Base-by-base conservation (phyloP, 441 rosid genomes). In the Euphorbia schlechtendalii region DNA sequence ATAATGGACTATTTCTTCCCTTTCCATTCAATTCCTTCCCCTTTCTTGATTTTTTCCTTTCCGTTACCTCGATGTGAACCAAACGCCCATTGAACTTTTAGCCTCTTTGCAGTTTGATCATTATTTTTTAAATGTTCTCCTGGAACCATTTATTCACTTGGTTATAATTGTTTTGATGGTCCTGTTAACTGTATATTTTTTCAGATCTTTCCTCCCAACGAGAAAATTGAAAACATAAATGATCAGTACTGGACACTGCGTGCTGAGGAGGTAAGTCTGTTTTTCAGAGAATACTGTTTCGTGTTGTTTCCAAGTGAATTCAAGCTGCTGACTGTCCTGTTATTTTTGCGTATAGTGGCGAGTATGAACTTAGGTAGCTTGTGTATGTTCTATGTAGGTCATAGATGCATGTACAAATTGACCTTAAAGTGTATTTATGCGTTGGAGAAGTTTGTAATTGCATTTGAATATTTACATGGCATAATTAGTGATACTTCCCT, bases 201-300 rank as follows among this genome's bases (percentile, higher is more conserved):
- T 70, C 88, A 95, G 98, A 88, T 88, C 63, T 95, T 92, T 73
- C 85, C 96, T 5, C 79, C 69, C 60, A 75, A 62, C 68, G 99
- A 89, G 72, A 89, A 78, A 76, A 95, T 95, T 70, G 98, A 95
- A 82, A 95, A 91, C 68, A 95, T 95, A 57, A 95, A 95, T 82
- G 99, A 95, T 69, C 98, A 95, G 72, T 89, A 95, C 75, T 95
- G 99, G 98, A 95, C 98, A 34, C 73, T 95, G 64, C 97, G 99
- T 22, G 97, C 97, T 53, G 99, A 95, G 70, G 99, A 95, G 97
- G 99, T 77, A 55, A 70, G 70, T 32, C 49, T 43, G 0, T 59
- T 18, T 27, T 1, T 36, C 0, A 7, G 3, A 4, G 15, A 27
- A 27, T 27, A 59, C 59, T 54, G 18, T 12, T 12, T 27, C 24